phyloP scores from a whole-genome alignment of 225 moss, liverwort and hornwort species.

The Asterella californica region DNA sequence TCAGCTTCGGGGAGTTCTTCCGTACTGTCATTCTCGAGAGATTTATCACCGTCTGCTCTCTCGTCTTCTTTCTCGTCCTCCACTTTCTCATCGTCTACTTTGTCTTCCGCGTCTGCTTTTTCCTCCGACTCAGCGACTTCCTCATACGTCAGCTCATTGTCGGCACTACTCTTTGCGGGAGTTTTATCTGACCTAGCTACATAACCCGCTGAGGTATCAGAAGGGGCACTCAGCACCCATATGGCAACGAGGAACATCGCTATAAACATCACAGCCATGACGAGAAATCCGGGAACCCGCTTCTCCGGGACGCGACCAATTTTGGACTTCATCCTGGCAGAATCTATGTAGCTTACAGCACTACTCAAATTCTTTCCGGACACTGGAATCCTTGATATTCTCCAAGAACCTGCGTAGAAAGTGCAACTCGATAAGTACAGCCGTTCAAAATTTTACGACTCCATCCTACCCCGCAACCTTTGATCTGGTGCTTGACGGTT shows the following conservation, averaged over 20 bases:
- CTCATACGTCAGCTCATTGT: conserved; percentile 9
- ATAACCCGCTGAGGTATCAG: conserved; percentile 18
- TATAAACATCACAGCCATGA: conserved; percentile 41
- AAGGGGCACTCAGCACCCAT: conserved; percentile 62
- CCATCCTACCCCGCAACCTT: not conserved
- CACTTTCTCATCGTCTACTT: conserved; percentile 4
- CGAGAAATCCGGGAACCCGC: conserved; percentile 44
- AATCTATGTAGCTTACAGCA: not conserved
- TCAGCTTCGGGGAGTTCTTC: conserved; percentile 4
- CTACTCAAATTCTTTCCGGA: not conserved
- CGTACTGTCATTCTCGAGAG: not conserved
- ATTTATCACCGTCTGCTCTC: too few relatives aligned
- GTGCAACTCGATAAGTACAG: not conserved
- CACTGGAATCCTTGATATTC: not conserved
- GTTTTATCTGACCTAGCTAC: conserved; percentile 3
- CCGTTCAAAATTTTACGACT: not conserved
- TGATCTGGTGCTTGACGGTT: not conserved
- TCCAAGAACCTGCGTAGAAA: not conserved
- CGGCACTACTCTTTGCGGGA: not conserved
- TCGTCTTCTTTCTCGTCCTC: conserved; percentile 4
- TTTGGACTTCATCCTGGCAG: conserved; percentile 37
- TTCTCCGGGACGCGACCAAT: conserved; percentile 40
- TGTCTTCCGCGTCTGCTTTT: conserved; percentile 12
- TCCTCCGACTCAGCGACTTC: conserved; percentile 14
- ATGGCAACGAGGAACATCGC: conserved; percentile 60